Base-by-base conservation (phyloP, 2,329 filamentous ascomycete species). In the Polychaeton citri region DNA sequence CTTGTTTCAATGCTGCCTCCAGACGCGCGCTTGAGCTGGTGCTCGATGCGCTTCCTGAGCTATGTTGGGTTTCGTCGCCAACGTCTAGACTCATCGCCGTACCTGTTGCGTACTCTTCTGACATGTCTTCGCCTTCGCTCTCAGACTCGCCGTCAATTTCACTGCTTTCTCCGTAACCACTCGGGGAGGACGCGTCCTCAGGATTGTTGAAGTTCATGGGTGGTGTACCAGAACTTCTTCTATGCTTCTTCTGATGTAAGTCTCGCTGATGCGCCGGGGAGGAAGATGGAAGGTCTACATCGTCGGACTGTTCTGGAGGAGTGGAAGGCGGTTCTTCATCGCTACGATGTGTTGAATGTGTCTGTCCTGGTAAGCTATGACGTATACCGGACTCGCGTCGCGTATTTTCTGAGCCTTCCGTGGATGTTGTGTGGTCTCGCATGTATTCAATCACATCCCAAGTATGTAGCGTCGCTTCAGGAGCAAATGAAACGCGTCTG, bases 381-480 rank as follows among this genome's bases (percentile, higher is more conserved):
- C 53, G 57, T 19, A 71, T 55, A 10, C 72, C 74, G 3, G 85
- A 90, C 35, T 78, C 75, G 43, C 82, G 72, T 47, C 84, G 68
- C 9, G 81, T 84, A 8, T 78, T 76, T 44, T 88, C 82, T 1
- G 78, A 81, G 6, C 72, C 66, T 12, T 76, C 70, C 5, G 76
- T 79, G 8, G 76, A 78, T 10, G 79, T 81, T 1, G 86, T 92
- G 15, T 84, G 84, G 54, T 95, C 87, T 52, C 87, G 85, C 54
- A 77, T 72, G 43, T 87, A 81, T 52, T 96, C 88, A 31, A 95
- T 75, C 38, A 90, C 87, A 53, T 96, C 87, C 71, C 93, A 96
- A 0, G 90, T 98, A 56, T 98, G 90, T 21, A 98, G 69, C 3
- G 90, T 98, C 9, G 90, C 90, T 61, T 98, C 90, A 1, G 90